These are phyloP conservation scores for Populus hybrid DNA, from an alignment of 441 rosid species.

Conservation along the genomic window DNA sequence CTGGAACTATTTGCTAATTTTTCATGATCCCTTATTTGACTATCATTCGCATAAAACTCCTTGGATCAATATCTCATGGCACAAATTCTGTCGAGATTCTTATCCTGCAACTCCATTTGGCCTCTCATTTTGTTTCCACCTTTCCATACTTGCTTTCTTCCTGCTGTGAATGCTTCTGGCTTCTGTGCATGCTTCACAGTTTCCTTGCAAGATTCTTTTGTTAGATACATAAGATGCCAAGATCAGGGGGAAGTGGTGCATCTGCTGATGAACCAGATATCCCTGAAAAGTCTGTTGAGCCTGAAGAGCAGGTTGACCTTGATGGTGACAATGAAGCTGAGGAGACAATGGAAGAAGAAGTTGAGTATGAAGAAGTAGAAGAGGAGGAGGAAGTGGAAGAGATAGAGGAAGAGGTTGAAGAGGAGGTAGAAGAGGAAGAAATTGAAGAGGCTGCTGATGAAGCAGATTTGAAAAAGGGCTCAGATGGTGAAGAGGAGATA, in stretches of 20 bases:
- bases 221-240: slow-evolving; percentile 78
- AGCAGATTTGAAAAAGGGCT: slow-evolving; percentile 20
- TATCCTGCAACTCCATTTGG: slow-evolving; percentile 63
- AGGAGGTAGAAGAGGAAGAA: slow-evolving; percentile 52
- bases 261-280: slow-evolving; percentile 37
- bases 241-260: slow-evolving; percentile 57
- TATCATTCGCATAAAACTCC: slow-evolving; percentile 42
- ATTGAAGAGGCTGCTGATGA: slow-evolving; percentile 32
- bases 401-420: slow-evolving; percentile 51
- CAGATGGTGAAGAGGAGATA: slow-evolving; percentile 35
- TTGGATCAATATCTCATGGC: slow-evolving; percentile 67
- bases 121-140: slow-evolving; percentile 89
- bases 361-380: slow-evolving; percentile 81
- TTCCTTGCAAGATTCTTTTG: slow-evolving; percentile 77
- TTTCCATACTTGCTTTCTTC: slow-evolving; percentile 68
- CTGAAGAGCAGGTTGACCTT: slow-evolving; percentile 77
- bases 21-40: slow-evolving; percentile 34
- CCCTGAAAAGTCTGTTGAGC: slow-evolving; percentile 39
- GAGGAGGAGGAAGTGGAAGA: slow-evolving; percentile 72
- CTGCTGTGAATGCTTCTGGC: slow-evolving; percentile 83
- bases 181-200: slow-evolving; percentile 88
- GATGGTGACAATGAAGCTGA: slow-evolving; percentile 72
- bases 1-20: slow-evolving; percentile 27
- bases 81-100: slow-evolving; percentile 52
- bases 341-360: slow-evolving; percentile 78